Percentiles rank a stretch among this genome's conserved stretches.
These are phyloP conservation scores for Mortierella hygrophila DNA, from an alignment of 192 early-diverging fungal species.

Conservation along the genomic window DNA sequence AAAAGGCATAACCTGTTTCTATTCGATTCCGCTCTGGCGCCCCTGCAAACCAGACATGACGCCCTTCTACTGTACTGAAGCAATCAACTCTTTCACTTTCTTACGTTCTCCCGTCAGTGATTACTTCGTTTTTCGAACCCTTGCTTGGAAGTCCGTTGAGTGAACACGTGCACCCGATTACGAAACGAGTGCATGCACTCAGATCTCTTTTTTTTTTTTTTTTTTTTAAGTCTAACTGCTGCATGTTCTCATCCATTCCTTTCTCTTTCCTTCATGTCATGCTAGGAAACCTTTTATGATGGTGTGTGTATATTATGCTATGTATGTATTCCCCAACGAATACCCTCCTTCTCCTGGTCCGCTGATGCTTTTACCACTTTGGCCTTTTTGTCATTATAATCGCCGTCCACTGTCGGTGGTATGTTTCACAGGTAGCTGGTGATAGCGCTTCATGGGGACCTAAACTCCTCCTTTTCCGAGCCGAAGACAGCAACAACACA, in stretches of 20 bases:
- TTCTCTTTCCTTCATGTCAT: not conserved
- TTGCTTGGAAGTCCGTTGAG: not conserved
- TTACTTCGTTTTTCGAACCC: not conserved
- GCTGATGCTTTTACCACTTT: not conserved
- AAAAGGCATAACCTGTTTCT: too few relatives aligned
- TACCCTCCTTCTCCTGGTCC: not conserved
- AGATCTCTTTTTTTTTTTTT: not conserved
- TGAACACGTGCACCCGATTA: not conserved
- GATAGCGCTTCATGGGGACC: not conserved
- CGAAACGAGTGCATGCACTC: not conserved
- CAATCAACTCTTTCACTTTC: not conserved
- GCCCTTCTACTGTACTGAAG: too few relatives aligned
- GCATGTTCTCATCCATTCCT: too few relatives aligned
- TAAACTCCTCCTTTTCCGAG: slow-evolving; percentile 1
- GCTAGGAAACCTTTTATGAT: not conserved
- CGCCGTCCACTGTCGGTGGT: too few relatives aligned
- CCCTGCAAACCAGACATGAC: too few relatives aligned
- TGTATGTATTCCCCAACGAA: not conserved
- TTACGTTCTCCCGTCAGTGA: not conserved
- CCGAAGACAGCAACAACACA: not conserved
- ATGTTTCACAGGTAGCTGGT: not conserved
- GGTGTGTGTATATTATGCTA: not conserved
- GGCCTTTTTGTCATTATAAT: not conserved
- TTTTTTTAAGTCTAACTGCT: too few relatives aligned
- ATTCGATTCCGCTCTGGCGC: too few relatives aligned